Base-by-base conservation (phyloP, 768 basidiomycete genomes). In the Leccinum variicolor region DNA sequence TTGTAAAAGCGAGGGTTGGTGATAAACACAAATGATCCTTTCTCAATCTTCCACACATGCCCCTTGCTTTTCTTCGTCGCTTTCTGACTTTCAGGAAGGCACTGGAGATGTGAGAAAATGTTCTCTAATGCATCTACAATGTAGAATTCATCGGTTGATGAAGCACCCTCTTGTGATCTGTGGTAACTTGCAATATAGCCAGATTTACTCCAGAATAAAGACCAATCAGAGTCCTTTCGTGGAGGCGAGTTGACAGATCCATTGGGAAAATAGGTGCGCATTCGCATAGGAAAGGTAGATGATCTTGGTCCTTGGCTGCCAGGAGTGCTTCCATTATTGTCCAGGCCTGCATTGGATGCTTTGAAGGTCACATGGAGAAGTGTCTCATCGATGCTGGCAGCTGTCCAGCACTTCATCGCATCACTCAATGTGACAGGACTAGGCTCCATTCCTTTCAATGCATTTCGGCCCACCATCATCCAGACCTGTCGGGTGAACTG, bases 361-460 rank as follows among this genome's bases (percentile, higher is more conserved):
- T 46, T 41, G 17, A 54, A 61, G 2, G 23, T 26, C 0, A 11
- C 25, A 9, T 53, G 14, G 1, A 53, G 13, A 0, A 61, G 56
- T 0, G 43, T 58, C 3, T 58, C 14, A 39, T 61, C 49, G 1
- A 61, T 21, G 28, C 56, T 61, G 7, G 34, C 10, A 1, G 46
- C 39, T 10, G 48, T 61, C 59, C 52, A 61, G 19, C 59, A 61
- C 19, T 25, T 43, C 56, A 58, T 61, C 0, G 56, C 59, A 56
- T 61, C 59, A 2, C 19, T n/a, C n/a, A 61, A 28, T 0, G 52
- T 53, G 2, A 9, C 23, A 1, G 59, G 59, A 3, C 6, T 4
- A 1, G 54, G 57, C 1, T 8, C 28, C 0, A 59, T 34, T 3
- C 57, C 54, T 17, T 59, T 59, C 8, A 62, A 41, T 3, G 41